Evolutionary conservation across 306 rosid genomes (phyloP).

Genomic region (Oxytropis ochrocephala): DNA sequence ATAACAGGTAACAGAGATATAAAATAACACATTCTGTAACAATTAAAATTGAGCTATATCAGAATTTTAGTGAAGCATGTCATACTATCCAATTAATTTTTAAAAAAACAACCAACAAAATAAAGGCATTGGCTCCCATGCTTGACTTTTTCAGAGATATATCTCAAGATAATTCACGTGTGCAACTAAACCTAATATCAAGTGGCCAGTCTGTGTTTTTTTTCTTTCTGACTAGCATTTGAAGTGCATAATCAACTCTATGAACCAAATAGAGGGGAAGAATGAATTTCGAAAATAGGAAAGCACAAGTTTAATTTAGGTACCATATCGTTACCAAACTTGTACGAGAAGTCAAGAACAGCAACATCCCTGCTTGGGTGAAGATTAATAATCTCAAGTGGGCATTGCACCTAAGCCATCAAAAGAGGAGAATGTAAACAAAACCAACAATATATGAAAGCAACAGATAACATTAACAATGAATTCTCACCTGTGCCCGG

Average conservation of each 20-base stretch:
- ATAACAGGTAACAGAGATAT: background rate
- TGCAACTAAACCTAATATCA: background rate
- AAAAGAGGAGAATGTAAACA: slow-evolving; percentile 20
- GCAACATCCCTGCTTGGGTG: slow-evolving; percentile 97
- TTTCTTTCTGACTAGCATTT: background rate
- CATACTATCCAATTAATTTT: background rate
- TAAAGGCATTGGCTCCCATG: background rate
- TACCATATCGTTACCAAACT: slow-evolving; percentile 81
- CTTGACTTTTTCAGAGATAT: slow-evolving; percentile 4
- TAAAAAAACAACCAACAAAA: background rate
- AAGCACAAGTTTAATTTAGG: slow-evolving; percentile 17
- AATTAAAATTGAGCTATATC: background rate
- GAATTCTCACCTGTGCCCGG: slow-evolving; percentile 78
- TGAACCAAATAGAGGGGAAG: background rate
- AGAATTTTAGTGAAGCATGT: background rate
- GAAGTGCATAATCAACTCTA: background rate
- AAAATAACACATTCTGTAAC: background rate
- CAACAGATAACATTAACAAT: slow-evolving; percentile 3
- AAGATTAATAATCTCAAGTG: slow-evolving; percentile 85
- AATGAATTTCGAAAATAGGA: background rate
- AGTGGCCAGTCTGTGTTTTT: background rate
- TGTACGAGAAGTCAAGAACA: slow-evolving; percentile 93
- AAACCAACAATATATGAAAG: background rate
- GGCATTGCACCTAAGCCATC: slow-evolving; percentile 84
- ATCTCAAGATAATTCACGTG: background rate